phyloP scores from a whole-genome alignment of 2,329 filamentous ascomycete genomes.

The Cercospora zeina region DNA sequence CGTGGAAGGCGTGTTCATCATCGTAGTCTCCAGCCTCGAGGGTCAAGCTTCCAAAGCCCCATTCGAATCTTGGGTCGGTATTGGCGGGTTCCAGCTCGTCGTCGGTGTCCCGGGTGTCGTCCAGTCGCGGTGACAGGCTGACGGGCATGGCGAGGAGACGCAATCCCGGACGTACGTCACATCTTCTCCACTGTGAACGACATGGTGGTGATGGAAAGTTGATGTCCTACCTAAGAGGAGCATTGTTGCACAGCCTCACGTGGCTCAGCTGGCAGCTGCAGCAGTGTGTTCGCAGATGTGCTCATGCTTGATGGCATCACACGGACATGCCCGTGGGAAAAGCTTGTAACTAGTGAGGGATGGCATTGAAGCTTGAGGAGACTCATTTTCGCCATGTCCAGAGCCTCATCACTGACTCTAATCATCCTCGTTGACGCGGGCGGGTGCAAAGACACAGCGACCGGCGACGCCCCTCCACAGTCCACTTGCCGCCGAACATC shows the following conservation, averaged over 20 bases:
- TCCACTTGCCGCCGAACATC: background rate
- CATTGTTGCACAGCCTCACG: constrained; percentile 19
- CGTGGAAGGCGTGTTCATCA: constrained; percentile 15
- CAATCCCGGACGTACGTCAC: background rate
- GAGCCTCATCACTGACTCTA: background rate
- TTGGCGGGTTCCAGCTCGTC: constrained; percentile 27
- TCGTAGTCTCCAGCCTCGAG: constrained; percentile 23
- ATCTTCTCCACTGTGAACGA: background rate
- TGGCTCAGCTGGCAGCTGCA: constrained; percentile 10
- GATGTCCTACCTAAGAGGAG: background rate
- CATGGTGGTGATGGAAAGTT: background rate
- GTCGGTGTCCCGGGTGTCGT: constrained; percentile 34
- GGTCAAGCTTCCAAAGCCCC: constrained; percentile 30
- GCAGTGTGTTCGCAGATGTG: background rate
- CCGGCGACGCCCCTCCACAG: background rate
- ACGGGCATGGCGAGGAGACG: constrained; percentile 4
- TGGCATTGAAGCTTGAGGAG: background rate
- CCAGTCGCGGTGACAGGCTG: constrained; percentile 34
- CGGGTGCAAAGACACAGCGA: background rate
- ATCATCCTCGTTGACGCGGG: background rate
- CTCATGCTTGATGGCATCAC: constrained; percentile 4
- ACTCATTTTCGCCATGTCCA: background rate
- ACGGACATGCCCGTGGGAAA: background rate
- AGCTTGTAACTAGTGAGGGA: too few species aligned
- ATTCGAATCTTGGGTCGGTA: constrained; percentile 33